A percentile compares a stretch with the other conserved stretches of the same genome.
Evolutionary conservation across 371 early-diverging fungal species (phyloP).

Genomic region (Parasitella parasitica): DNA sequence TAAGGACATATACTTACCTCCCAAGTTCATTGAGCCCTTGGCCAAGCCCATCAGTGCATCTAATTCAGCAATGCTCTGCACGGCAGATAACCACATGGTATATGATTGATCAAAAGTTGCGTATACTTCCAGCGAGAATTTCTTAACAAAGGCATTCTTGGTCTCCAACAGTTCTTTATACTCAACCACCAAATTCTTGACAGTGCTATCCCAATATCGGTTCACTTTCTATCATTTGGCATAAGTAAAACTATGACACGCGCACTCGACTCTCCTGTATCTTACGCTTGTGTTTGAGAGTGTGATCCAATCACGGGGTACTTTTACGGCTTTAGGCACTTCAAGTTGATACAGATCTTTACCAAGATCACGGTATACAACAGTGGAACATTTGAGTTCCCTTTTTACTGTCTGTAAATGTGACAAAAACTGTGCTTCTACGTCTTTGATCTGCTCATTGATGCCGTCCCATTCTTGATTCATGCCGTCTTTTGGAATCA

Average conservation of each 20-base stretch:
- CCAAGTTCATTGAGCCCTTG: slow-evolving; percentile 68
- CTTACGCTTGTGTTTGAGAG: slow-evolving; percentile 78
- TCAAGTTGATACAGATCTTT: slow-evolving; percentile 97
- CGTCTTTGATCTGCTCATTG: slow-evolving; percentile 44
- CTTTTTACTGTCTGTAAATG: slow-evolving; percentile 65
- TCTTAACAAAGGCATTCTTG: slow-evolving; percentile 64
- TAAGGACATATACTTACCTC: slow-evolving; percentile 51
- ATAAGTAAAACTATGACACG: too few relatives aligned
- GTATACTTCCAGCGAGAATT: slow-evolving; percentile 73
- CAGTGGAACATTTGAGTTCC: slow-evolving; percentile 54
- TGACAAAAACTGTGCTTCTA: slow-evolving; percentile 66
- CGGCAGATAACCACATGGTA: background rate
- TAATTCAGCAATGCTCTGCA: slow-evolving; percentile 69
- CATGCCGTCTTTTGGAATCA: slow-evolving; percentile 74
- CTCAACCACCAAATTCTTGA: slow-evolving; percentile 66
- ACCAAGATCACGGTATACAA: slow-evolving; percentile 87
- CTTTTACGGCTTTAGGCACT: slow-evolving; percentile 73
- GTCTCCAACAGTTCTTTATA: slow-evolving; percentile 87
- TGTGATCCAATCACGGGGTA: slow-evolving; percentile 80
- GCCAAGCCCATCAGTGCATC: slow-evolving; percentile 91
- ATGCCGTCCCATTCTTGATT: slow-evolving; percentile 80
- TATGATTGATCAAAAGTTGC: slow-evolving; percentile 50
- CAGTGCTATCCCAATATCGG: slow-evolving; percentile 84
- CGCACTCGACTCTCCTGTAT: too few relatives aligned
- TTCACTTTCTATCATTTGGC: slow-evolving; percentile 62